phyloP scores from a whole-genome alignment of 768 basidiomycete species.

The Saitozyma podzolica region DNA sequence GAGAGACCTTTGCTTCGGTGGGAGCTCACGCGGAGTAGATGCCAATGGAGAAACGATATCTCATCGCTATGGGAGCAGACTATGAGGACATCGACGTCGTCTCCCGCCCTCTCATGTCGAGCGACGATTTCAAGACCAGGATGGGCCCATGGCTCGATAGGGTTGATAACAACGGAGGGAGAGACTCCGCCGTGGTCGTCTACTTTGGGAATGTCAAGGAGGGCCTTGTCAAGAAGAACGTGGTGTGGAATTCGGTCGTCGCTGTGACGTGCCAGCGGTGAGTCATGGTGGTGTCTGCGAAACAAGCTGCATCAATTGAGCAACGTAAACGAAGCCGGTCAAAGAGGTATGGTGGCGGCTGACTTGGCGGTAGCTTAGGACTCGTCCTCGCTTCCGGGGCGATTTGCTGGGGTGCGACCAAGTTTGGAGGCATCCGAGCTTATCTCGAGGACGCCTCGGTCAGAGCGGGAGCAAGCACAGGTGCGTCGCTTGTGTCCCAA shows the following conservation, averaged over 20 bases:
- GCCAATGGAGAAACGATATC: conserved; percentile 32
- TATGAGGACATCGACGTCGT: conserved; percentile 35
- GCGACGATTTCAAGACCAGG: conserved; percentile 22
- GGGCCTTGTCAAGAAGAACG: conserved; percentile 13
- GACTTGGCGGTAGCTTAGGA: conserved; percentile 17
- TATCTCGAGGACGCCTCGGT: conserved; percentile 19
- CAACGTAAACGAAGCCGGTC: too few species aligned
- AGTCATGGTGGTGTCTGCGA: conserved; percentile 1
- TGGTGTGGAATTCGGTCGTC: conserved; percentile 20
- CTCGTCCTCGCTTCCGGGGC: conserved; percentile 18
- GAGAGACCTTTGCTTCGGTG: too few species aligned
- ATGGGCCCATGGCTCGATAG: conserved; percentile 25
- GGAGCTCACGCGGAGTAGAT: background rate
- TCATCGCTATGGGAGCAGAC: conserved; percentile 40
- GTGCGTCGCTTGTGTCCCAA: too few species aligned
- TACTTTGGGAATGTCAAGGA: conserved; percentile 22
- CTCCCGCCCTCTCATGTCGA: conserved; percentile 12
- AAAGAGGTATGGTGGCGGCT: background rate
- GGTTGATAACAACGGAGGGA: conserved; percentile 14
- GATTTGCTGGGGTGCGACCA: conserved; percentile 32
- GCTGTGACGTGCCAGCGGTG: conserved; percentile 24
- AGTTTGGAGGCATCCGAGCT: conserved; percentile 12
- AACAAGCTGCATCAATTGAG: too few species aligned
- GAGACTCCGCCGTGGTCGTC: conserved; percentile 20
- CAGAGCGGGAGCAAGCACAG: background rate